A percentile compares a stretch with the other conserved stretches of the same genome.
These are phyloP conservation scores for Tuber aestivum DNA, from an alignment of 495 filamentous ascomycete species.

Conservation along the genomic window DNA sequence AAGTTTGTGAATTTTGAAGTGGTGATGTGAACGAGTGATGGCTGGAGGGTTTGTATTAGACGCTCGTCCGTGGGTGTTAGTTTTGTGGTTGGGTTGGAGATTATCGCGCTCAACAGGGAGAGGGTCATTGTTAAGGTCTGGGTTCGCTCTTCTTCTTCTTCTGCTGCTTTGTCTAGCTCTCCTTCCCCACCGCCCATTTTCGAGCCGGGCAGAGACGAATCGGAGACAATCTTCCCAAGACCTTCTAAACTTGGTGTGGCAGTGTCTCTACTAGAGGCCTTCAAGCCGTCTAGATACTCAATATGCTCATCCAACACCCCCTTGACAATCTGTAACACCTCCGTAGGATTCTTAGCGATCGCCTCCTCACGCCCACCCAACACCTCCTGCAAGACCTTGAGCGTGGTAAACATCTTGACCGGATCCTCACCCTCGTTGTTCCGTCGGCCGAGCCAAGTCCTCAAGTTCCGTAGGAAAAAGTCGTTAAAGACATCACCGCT, in stretches of 20 bases:
- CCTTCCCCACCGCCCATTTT: conserved; percentile 18
- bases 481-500: conserved; percentile 14
- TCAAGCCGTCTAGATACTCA: conserved; percentile 14
- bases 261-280: neutral
- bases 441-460: conserved; percentile 26
- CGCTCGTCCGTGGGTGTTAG: conserved; percentile 33
- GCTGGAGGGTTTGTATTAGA: conserved; percentile 33
- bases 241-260: conserved; percentile 17
- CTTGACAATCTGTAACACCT: conserved; percentile 38
- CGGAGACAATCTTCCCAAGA: conserved; percentile 29
- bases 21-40: conserved; percentile 29
- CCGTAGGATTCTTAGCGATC: conserved; percentile 36
- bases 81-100: conserved; percentile 36
- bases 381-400: conserved; percentile 40
- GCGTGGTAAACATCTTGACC: conserved; percentile 29
- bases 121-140: conserved; percentile 38
- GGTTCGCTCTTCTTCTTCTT: conserved; percentile 28
- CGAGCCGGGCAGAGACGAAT: neutral
- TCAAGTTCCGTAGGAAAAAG: conserved; percentile 32
- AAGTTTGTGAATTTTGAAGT: conserved; percentile 9
- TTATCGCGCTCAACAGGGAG: conserved; percentile 32
- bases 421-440: conserved; percentile 21
- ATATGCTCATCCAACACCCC: conserved; percentile 38
- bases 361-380: conserved; percentile 16
- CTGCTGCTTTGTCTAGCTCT: conserved; percentile 25